Base-by-base conservation (phyloP, 129 eudicot genomes). In the Flaveria brownii region DNA sequence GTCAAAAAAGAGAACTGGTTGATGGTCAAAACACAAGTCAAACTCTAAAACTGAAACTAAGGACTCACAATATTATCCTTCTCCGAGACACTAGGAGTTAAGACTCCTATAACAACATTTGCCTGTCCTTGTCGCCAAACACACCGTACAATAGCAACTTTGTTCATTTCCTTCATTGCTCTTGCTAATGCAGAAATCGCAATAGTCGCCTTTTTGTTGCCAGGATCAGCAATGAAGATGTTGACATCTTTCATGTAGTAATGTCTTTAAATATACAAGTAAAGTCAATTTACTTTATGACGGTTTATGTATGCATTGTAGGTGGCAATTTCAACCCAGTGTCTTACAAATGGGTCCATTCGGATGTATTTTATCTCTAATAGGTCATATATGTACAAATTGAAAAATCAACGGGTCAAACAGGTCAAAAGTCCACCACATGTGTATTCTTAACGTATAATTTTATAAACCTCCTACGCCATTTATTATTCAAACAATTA, bases 41-140 rank as follows among this genome's bases (percentile, higher is more conserved):
- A 28, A 20, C 20, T 75, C 56, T 26, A 64, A 30, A 26, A 71
- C 7, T 49, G 47, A 16, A 51, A 70, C 5, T 7, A 36, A 14
- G 47, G 74, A 84, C 99, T 91, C 81, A 95, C 99, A 71, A 89
- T 80, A 74, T 82, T 82, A 22, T 87, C 91, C 65, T 80, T 87
- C 47, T 85, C 91, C 57, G 96, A 91, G 50, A 95, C 52, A 67
- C 89, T 89, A 36, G 97, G 99, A 79, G 96, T 82, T 76, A 95
- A 81, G 69, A 91, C 94, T 61, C 97, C 99, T 20, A 95, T 74
- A 47, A 89, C 95, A 63, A 91, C 97, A 79, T 84, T 84, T 28
- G 87, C 77, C 81, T 95, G 99, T 39, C 99, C 97, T 84, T 89
- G 96, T 81, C 97, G 89, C 96, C 92, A 95, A 14, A 89, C 99